phyloP scores from a whole-genome alignment of 106 monocot genomes.

The Dioscorea dumetorum region DNA sequence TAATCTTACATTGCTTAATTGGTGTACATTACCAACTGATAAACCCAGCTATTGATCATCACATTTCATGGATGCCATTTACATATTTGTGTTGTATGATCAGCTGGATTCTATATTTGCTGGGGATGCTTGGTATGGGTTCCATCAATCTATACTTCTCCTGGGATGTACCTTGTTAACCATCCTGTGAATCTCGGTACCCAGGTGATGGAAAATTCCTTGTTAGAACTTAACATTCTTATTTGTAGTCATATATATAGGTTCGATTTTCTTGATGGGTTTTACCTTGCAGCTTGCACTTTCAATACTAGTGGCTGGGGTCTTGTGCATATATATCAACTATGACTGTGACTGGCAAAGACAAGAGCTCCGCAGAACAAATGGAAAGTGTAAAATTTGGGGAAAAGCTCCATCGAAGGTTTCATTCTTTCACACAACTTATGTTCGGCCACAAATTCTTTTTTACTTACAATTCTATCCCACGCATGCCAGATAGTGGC shows the following conservation, averaged over 20 bases:
- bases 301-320: constrained; percentile 63
- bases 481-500: constrained; percentile 68
- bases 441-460: background rate
- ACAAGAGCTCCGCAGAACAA: constrained; percentile 82
- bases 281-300: constrained; percentile 58
- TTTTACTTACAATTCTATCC: background rate
- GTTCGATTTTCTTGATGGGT: background rate
- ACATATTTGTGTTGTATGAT: constrained; percentile 7
- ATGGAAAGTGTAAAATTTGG: constrained; percentile 87
- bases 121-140: constrained; percentile 99
- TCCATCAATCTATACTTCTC: constrained; percentile 95
- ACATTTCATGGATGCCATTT: no score
- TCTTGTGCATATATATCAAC: constrained; percentile 93
- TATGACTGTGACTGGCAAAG: constrained; percentile 97
- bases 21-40: background rate
- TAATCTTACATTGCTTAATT: background rate
- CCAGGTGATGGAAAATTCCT: constrained; percentile 32
- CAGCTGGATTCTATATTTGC: constrained; percentile 99
- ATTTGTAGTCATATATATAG: background rate
- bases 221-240: background rate
- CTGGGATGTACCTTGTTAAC: constrained; percentile 96
- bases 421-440: background rate
- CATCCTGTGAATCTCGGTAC: constrained; percentile 85
- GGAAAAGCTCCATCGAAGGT: constrained; percentile 95
- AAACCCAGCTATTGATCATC: background rate